Percentiles rank a stretch among this genome's conserved stretches.
Conservation (phyloP, 2,329 filamentous ascomycete genomes). For the Graphilbum sp. region DNA sequence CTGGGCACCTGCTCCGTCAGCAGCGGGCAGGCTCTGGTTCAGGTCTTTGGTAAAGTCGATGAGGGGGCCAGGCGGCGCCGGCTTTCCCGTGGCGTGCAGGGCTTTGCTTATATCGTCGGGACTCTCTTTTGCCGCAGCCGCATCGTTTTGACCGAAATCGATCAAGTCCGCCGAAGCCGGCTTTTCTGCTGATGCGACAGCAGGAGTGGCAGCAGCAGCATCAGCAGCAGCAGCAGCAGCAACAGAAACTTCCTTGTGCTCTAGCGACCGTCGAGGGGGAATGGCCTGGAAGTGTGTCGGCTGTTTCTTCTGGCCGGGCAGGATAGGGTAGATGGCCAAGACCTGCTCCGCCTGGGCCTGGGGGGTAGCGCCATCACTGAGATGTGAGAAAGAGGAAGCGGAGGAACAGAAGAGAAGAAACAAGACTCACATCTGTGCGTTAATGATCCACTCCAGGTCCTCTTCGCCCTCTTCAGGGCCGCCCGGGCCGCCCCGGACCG, state of each 20-base stretch:
- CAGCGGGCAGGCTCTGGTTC: constrained; percentile 28
- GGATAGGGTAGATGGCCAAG: constrained; percentile 67
- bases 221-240: constrained; percentile 8
- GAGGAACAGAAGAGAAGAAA: constrained; percentile 2
- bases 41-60: constrained; percentile 41
- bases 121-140: constrained; percentile 3
- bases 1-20: constrained; percentile 19
- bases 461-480: constrained; percentile 68
- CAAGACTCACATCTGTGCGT: constrained; percentile 55
- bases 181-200: constrained; percentile 9
- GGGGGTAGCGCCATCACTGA: constrained; percentile 42
- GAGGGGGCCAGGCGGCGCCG: constrained; percentile 27
- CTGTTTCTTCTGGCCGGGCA: constrained; percentile 54
- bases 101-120: no score
- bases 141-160: constrained; percentile 35
- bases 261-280: constrained; percentile 10
- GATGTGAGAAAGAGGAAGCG: background rate
- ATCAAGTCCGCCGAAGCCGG: no score
- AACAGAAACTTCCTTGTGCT: no score
- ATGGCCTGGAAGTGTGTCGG: constrained; percentile 38
- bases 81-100: constrained; percentile 30
- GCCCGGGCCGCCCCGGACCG: constrained; percentile 52
- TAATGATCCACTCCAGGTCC: constrained; percentile 88
- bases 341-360: constrained; percentile 67
- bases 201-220: constrained; percentile 9